Conservation (phyloP, 768 basidiomycete species). For the Vararia minispora region DNA sequence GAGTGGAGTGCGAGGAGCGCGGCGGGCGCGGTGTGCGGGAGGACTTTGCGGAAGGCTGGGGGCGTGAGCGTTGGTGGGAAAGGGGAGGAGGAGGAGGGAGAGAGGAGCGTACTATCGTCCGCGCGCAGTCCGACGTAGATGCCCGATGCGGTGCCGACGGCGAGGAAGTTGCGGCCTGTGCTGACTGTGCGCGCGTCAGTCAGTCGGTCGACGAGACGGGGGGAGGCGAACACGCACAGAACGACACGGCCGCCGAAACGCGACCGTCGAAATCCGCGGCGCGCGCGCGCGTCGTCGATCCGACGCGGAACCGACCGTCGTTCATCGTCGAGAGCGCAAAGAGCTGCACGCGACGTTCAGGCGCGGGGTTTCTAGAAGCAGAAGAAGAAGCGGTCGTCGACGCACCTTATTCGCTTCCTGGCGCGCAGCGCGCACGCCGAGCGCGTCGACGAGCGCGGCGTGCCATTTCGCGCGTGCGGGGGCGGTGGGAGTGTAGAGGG, state of each 20-base stretch:
- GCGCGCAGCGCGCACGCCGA: constrained; percentile 49
- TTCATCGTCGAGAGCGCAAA: constrained; percentile 50
- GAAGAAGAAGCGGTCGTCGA: neutral
- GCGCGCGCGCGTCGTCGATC: constrained; percentile 22
- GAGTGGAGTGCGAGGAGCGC: constrained; percentile 46
- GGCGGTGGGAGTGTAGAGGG: constrained; percentile 55
- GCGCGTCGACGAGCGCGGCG: constrained; percentile 44
- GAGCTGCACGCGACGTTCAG: constrained; percentile 32
- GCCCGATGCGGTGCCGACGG: constrained; percentile 55
- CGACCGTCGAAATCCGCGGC: constrained; percentile 40
- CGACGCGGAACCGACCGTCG: constrained; percentile 47
- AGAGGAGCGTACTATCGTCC: constrained; percentile 35
- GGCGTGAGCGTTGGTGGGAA: too few species aligned
- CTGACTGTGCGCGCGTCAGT: constrained; percentile 25
- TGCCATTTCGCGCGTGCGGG: constrained; percentile 52
- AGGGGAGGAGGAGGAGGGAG: neutral
- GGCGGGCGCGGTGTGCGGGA: constrained; percentile 38
- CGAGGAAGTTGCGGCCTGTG: constrained; percentile 45
- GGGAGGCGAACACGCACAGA: constrained; percentile 34
- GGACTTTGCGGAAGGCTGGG: constrained; percentile 51
- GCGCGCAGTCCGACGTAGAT: constrained; percentile 53
- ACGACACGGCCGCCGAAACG: constrained; percentile 47
- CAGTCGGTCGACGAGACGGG: constrained; percentile 2
- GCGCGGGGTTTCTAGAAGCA: too few species aligned
- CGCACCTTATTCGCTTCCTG: constrained; percentile 67